A percentile compares a stretch with the other conserved stretches of the same genome.
Conservation (phyloP, 345 rosid genomes). For the Euclidium syriacum region DNA sequence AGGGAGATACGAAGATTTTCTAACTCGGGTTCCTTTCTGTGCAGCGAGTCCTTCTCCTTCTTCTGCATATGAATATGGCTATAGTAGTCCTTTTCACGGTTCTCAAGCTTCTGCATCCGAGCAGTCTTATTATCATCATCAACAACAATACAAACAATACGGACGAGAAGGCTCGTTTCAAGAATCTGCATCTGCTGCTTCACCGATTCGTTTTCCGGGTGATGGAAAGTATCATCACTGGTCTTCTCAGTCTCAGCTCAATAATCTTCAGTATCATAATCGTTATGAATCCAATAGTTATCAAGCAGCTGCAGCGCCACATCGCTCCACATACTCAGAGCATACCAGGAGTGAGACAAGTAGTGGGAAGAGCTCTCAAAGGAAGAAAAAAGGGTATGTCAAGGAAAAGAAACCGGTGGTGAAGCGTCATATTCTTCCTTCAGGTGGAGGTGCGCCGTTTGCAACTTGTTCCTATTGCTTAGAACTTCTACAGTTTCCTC, state of each 20-base stretch:
- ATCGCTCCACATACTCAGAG: constrained; percentile 15
- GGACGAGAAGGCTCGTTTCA: constrained; percentile 18
- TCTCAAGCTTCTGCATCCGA: constrained; percentile 30
- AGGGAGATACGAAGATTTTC: constrained; percentile 28
- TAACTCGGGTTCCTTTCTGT: constrained; percentile 32
- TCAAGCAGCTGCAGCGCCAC: constrained; percentile 35
- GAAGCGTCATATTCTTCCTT: constrained; percentile 60
- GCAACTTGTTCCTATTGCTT: constrained; percentile 56
- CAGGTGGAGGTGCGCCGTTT: constrained; percentile 81
- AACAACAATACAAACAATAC: constrained; percentile 24
- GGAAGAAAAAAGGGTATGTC: constrained; percentile 25
- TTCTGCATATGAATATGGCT: constrained; percentile 37
- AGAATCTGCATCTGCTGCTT: constrained; percentile 24
- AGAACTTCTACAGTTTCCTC: constrained; percentile 59
- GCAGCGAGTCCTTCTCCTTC: constrained; percentile 34
- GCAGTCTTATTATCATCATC: constrained; percentile 25
- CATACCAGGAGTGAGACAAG: constrained; percentile 35
- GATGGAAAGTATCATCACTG: constrained; percentile 30
- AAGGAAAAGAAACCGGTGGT: constrained; percentile 38
- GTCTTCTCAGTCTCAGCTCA: constrained; percentile 37
- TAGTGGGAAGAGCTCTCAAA: constrained; percentile 38
- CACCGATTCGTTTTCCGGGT: constrained; percentile 39
- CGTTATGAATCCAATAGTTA: constrained; percentile 29
- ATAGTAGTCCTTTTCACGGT: constrained; percentile 35
- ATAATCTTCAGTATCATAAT: constrained; percentile 24